Base-by-base conservation (phyloP, 108 stramenopile genomes). In the Nannochloropsis oceanica region DNA sequence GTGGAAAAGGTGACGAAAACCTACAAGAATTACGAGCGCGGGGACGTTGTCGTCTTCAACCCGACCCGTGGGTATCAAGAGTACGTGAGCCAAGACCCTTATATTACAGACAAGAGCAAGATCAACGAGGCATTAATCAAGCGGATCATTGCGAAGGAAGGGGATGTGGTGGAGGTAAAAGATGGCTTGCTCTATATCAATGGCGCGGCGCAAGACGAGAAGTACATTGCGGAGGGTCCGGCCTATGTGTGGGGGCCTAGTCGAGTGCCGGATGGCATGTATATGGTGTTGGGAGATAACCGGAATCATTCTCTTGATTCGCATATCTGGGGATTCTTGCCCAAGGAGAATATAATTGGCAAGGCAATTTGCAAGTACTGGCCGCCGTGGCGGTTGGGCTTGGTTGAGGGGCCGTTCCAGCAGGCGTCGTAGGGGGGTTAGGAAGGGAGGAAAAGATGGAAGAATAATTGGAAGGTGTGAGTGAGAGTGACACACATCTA, bases 31-130 rank as follows among this genome's bases (percentile, higher is more conserved):
- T 93, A 94, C 80, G 92, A 93, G 82, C 91, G 95, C 83, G 92
- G 94, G 81, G 95, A 98, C 85, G 95, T 97, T 18, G 96, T 98
- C n/a, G 97, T 98, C 13, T 98, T 98, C 87, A 93, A 94, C 86
- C 96, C 97, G 14, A 95, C 97, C 2, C 83, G 92, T 82, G 84
- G 89, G 25, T 97, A 96, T 84, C 89, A 93, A 86, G 94, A 95
- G 26, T 91, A 95, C 88, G 88, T 95, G 43, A 83, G 43, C 46
- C 42, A 84, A 50, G 82, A 81, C 50, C 86, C 84, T 24, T 44
- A 90, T 26, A 94, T 93, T 73, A 91, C 18, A 93, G 80, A 34
- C 13, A 80, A 26, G 43, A 80, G 80, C 84, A 13, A 22, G 14
- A 27, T 24, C n/a, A 46, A 83, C 34, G 95, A 96, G 88, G 97